phyloP scores from a whole-genome alignment of 2,329 filamentous ascomycete species.

The Cladorrhinum sp. region DNA sequence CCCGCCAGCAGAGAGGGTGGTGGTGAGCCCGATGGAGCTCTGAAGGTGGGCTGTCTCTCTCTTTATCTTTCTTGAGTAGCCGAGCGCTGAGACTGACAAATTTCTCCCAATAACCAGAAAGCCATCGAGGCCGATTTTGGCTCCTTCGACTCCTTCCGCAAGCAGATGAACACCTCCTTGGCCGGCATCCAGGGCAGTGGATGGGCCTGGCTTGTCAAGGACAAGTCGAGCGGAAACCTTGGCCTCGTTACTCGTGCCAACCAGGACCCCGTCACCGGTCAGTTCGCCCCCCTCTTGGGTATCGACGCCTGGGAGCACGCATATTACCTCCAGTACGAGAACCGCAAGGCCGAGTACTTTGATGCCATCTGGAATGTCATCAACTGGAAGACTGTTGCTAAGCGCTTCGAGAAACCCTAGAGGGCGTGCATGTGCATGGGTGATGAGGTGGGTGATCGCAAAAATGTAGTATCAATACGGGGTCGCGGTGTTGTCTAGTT shows the following conservation, averaged over 20 bases:
- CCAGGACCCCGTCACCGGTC: conserved; percentile 85
- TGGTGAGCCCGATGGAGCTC: conserved; percentile 59
- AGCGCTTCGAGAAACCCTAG: conserved; percentile 63
- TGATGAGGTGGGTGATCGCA: background rate
- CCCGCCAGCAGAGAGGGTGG: conserved; percentile 62
- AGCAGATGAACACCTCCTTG: conserved; percentile 66
- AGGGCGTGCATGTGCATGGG: background rate
- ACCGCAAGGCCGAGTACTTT: conserved; percentile 96
- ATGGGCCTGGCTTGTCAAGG: conserved; percentile 86
- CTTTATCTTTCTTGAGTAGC: background rate
- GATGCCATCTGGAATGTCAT: conserved; percentile 89
- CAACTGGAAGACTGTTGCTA: conserved; percentile 89
- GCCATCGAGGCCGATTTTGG: conserved; percentile 68
- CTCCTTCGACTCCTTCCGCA: conserved; percentile 59
- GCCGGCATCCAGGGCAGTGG: conserved; percentile 81
- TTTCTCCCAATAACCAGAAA: conserved; percentile 32
- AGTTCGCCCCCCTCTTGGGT: conserved; percentile 77
- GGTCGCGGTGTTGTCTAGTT: background rate
- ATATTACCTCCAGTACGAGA: conserved; percentile 95
- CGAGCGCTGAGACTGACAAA: background rate
- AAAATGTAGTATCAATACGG: background rate
- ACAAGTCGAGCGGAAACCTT: conserved; percentile 60
- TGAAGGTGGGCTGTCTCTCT: conserved; percentile 45
- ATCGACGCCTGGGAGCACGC: conserved; percentile 97
- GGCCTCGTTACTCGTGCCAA: conserved; percentile 72